Percentiles rank a stretch among this genome's conserved stretches.
Evolutionary conservation across 495 filamentous ascomycete genomes (phyloP).

Genomic region (Endocarpon pusillum): DNA sequence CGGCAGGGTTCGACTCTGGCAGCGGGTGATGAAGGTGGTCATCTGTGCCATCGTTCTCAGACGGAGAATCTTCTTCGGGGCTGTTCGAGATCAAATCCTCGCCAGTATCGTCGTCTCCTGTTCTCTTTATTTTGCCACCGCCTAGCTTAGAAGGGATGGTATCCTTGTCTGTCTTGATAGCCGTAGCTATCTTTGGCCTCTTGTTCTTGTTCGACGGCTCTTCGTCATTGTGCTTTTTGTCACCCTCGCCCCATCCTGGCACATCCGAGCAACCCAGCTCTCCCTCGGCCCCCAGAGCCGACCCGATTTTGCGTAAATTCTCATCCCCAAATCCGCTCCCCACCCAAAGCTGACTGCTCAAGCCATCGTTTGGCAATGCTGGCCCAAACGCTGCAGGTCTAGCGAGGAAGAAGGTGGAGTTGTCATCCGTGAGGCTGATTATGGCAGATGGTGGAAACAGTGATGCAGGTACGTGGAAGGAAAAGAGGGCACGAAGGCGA

Average conservation of each 20-base stretch:
- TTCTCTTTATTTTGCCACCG: conserved; percentile 4
- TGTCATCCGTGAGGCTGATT: conserved; percentile 93
- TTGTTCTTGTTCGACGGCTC: conserved; percentile 10
- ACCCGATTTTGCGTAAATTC: conserved; percentile 38
- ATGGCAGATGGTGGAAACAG: conserved; percentile 89
- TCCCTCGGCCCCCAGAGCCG: conserved; percentile 41
- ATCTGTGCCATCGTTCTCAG: conserved; percentile 68
- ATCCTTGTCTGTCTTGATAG: conserved; percentile 12
- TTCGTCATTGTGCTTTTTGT: conserved; percentile 14
- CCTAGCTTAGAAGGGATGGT: conserved; percentile 10
- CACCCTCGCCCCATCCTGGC: conserved; percentile 65
- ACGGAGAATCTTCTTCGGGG: conserved; percentile 12
- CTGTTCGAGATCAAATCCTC: conserved; percentile 9
- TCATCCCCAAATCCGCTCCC: conserved; percentile 80
- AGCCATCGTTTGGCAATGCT: conserved; percentile 49
- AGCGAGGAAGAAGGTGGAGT: conserved; percentile 89
- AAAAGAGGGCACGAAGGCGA: conserved; percentile 38
- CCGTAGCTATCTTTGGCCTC: conserved; percentile 2
- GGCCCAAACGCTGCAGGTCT: conserved; percentile 90
- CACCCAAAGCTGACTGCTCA: conserved; percentile 78
- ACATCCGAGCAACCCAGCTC: conserved; percentile 97
- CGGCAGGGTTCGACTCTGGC: conserved; percentile 24
- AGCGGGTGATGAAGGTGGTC: conserved; percentile 70
- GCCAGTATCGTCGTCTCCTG: conserved; percentile 3
- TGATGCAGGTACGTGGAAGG: conserved; percentile 49